Evolutionary conservation across 192 early-diverging fungal species (phyloP).

Genomic region (Coemansia brasiliensis): DNA sequence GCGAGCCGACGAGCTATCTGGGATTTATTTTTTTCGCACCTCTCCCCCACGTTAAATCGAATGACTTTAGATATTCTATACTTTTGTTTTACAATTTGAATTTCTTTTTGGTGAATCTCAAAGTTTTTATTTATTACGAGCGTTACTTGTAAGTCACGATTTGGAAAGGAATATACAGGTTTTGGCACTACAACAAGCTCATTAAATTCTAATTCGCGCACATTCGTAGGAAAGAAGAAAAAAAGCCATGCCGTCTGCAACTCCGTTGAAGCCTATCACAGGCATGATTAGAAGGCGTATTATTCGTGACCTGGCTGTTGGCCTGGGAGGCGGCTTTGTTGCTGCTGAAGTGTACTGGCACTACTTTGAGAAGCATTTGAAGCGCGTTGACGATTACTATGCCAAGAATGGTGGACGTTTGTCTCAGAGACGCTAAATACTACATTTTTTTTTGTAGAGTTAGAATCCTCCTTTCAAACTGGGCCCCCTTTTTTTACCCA

Average conservation of each 20-base stretch:
- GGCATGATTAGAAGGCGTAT: conserved; percentile 51
- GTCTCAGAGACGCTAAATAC: conserved; percentile 31
- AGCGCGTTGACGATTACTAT: conserved; percentile 51
- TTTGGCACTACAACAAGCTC: too few relatives aligned
- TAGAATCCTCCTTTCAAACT: background rate
- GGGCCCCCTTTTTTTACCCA: background rate
- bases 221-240: background rate
- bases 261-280: conserved; percentile 55
- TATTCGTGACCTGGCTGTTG: conserved; percentile 46
- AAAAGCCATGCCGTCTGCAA: conserved; percentile 47
- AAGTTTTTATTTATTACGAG: too few relatives aligned
- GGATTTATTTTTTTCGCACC: too few relatives aligned
- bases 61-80: too few relatives aligned
- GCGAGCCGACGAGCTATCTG: too few relatives aligned
- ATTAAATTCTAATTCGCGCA: too few relatives aligned
- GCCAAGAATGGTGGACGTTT: conserved; percentile 44
- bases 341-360: conserved; percentile 48
- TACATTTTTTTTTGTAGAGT: background rate
- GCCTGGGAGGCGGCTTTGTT: conserved; percentile 37
- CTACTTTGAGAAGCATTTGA: conserved; percentile 41
- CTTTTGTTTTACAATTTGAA: background rate
- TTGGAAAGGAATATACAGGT: too few relatives aligned
- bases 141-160: too few relatives aligned
- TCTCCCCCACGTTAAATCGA: too few relatives aligned
- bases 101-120: too few relatives aligned